A percentile compares a stretch with the other conserved stretches of the same genome.
These are phyloP conservation scores for Perilla frutescens DNA, from an alignment of 257 asterid genomes.

Conservation along the genomic window DNA sequence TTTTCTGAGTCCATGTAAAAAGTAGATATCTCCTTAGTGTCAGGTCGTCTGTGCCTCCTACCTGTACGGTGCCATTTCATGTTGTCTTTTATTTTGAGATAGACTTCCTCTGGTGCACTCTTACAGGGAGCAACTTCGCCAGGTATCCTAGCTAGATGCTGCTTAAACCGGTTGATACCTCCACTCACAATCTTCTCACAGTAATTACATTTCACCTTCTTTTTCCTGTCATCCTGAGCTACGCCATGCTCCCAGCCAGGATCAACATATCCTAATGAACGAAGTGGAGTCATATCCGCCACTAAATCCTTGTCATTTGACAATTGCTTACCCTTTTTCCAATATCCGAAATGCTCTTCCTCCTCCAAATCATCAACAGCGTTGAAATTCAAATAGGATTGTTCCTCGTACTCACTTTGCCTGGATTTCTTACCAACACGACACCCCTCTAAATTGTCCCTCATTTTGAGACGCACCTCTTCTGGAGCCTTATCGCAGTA, in stretches of 20 bases:
- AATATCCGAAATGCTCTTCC: constrained; percentile 61
- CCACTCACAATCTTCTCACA: constrained; percentile 94
- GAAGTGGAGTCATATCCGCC: constrained; percentile 75
- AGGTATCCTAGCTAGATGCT: constrained; percentile 89
- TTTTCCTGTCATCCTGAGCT: constrained; percentile 94
- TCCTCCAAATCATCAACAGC: constrained; percentile 61
- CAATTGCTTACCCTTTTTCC: constrained; percentile 77
- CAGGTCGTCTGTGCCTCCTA: constrained; percentile 76
- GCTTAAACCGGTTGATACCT: constrained; percentile 92
- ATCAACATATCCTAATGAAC: constrained; percentile 86
- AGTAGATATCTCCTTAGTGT: constrained; percentile 61
- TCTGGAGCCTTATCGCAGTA: constrained; percentile 92
- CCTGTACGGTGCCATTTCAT: constrained; percentile 98
- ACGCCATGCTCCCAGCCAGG: constrained; percentile 98
- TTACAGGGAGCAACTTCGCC: constrained; percentile 97
- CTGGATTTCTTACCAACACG: constrained; percentile 79
- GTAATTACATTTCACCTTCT: constrained; percentile 91
- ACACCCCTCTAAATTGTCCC: constrained; percentile 81
- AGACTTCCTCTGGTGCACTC: constrained; percentile 89
- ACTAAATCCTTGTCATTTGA: constrained; percentile 65
- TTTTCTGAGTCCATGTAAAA: constrained; percentile 69
- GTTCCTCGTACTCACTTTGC: constrained; percentile 71
- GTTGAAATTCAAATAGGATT: constrained; percentile 66
- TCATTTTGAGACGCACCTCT: constrained; percentile 74
- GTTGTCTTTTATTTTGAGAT: constrained; percentile 82